Conservation (phyloP, 2,329 filamentous ascomycete genomes). For the Stagonosporopsis chrysanthemi region DNA sequence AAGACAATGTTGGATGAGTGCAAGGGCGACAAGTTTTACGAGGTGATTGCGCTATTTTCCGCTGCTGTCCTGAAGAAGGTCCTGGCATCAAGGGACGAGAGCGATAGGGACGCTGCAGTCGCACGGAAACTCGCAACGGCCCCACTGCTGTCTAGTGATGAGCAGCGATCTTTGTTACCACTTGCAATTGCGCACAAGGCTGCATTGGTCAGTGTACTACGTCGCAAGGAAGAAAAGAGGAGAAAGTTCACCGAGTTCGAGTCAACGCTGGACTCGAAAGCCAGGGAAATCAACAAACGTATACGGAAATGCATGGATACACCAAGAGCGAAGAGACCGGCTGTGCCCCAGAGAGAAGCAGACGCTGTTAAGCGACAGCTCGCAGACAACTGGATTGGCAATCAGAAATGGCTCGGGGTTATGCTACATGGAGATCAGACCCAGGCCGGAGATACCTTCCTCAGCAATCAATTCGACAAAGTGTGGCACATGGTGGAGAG, state of each 20-base stretch:
- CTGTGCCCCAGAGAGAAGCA: conserved; percentile 44
- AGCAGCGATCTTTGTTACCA: conserved; percentile 60
- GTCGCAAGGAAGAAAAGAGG: conserved; percentile 66
- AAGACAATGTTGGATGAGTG: conserved; percentile 98
- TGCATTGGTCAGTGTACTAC: conserved; percentile 67
- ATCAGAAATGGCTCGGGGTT: conserved; percentile 74
- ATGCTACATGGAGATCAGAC: conserved; percentile 72
- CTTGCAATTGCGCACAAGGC: conserved; percentile 77
- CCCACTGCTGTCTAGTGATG: conserved; percentile 35
- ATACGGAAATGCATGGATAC: conserved; percentile 53
- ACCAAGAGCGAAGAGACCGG: conserved; percentile 31
- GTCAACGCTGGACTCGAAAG: conserved; percentile 69
- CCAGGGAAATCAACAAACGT: conserved; percentile 63
- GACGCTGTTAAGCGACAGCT: conserved; percentile 64
- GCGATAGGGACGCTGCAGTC: conserved; percentile 45
- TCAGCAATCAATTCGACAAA: conserved; percentile 71
- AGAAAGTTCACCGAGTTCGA: conserved; percentile 69
- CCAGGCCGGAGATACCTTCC: conserved; percentile 65
- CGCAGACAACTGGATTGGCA: conserved; percentile 79
- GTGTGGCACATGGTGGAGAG: conserved; percentile 74
- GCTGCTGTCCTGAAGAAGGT: conserved; percentile 79
- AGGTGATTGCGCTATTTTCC: conserved; percentile 84
- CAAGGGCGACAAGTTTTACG: conserved; percentile 87
- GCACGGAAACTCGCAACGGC: conserved; percentile 60
- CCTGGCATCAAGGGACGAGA: conserved; percentile 60